Base-by-base conservation (phyloP, 2,329 filamentous ascomycete genomes). In the Aureobasidium sp. region DNA sequence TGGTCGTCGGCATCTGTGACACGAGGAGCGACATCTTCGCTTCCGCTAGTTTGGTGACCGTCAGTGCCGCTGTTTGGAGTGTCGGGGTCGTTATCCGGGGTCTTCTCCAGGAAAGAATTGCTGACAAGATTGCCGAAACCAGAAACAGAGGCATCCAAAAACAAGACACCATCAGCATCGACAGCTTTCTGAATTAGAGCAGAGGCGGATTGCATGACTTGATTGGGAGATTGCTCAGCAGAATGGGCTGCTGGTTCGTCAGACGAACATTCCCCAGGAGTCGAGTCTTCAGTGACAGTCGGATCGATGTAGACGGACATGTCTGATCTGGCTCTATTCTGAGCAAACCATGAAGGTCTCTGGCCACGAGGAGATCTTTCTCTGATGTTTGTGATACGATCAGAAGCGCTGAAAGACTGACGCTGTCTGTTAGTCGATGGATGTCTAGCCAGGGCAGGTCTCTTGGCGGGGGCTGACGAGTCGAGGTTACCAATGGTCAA, bases 121-220 rank as follows among this genome's bases (percentile, higher is more conserved):
- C 25, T 39, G 37, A 61, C 57, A n/a, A 64, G 59, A 10, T 68
- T 69, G 1, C 68, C 70, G 30, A 69, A 70, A 0, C 65, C 69
- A 3, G 65, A 63, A 3, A 70, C 58, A 2, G 67, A 62, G 0
- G 68, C 72, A 62, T 77, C 76, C 15, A 79, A 61, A 59, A 78
- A 77, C 2, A 76, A 67, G 13, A 81, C 78, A 3, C 79, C 79
- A 16, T 80, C 78, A 6, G 78, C 76, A 10, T 71, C 70, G n/a
- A 82, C 69, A 15, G 78, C 77, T 61, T 80, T 75, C 1, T 75
- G 74, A 3, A 83, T 69, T 0, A 82, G 63, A 37, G 77, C 75
- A 0, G 79, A 78, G 0, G 81, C 81, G 27, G 79, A 73, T 16
- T 72, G 70, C 61, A 82, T 81, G 4, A 44, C 39, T 8, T 39